Base-by-base conservation (phyloP, 2,329 filamentous ascomycete genomes). In the Ilyonectria mors-panacis region DNA sequence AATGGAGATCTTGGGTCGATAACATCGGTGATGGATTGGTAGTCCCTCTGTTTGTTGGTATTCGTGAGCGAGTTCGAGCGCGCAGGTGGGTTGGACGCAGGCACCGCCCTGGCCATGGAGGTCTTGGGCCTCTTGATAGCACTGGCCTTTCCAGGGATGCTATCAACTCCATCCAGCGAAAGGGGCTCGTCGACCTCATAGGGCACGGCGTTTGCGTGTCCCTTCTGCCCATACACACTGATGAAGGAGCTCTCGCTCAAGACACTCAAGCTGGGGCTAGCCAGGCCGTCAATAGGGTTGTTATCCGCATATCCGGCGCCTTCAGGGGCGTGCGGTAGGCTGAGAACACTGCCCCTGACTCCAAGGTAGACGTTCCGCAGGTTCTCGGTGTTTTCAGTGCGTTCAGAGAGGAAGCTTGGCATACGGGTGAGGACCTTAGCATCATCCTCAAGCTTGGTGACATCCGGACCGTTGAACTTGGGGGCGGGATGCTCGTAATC, bases 161-260 rank as follows among this genome's bases (percentile, higher is more conserved):
- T 68, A 33, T 68, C 71, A 2, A 68, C 59, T 3, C 78, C 78
- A 59, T 81, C 76, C 45, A 78, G 71, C 10, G 73, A 70, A 6
- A 77, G 69, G 0, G 77, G 73, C 39, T 81, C 78, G 21, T 81
- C 79, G 4, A 78, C 67, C 4, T 76, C 69, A 19, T 65, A 64
- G 3, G 75, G 66, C 4, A 72, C 73, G 10, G 77, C 75, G 2
- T 72, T 62, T 9, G 67, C 73, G 66, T 71, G 60, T 8, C 68
- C 73, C 67, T 84, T 85, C 26, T 82, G 78, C 3, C 89, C 90
- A 62, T 92, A 92, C 0, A 92, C 82, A 71, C 90, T 92, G 23
- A 87, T 72, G 72, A 92, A 92, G 0, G 90, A 92, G 75, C 89
- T 92, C 77, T 92, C 89, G 70, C 90, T 92, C 68, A 92, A 78